Evolutionary conservation across 495 filamentous ascomycete genomes (phyloP).

Genomic region (Talaromyces ruber): DNA sequence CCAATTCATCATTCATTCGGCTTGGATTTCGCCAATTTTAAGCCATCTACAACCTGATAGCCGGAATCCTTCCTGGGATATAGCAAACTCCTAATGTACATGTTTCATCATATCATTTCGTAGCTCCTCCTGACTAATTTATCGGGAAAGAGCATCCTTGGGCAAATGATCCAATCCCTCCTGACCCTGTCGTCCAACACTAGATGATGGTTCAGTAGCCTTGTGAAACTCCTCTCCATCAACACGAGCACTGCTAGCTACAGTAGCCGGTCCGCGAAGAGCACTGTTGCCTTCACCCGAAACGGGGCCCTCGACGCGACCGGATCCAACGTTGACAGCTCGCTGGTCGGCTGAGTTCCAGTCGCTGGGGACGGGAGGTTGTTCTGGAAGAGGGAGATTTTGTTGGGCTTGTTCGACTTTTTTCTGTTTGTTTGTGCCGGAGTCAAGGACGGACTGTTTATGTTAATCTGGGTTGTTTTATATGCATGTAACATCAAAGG

Average conservation of each 20-base stretch:
- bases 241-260: slow-evolving; percentile 46
- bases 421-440: slow-evolving; percentile 46
- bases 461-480: neutral
- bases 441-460: slow-evolving; percentile 37
- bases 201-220: slow-evolving; percentile 25
- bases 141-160: slow-evolving; percentile 38
- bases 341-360: slow-evolving; percentile 63
- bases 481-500: neutral
- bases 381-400: slow-evolving; percentile 71
- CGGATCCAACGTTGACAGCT: slow-evolving; percentile 60
- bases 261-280: slow-evolving; percentile 55
- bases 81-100: slow-evolving; percentile 3
- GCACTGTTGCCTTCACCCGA: slow-evolving; percentile 46
- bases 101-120: neutral
- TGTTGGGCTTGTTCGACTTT: slow-evolving; percentile 56
- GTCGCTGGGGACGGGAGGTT: slow-evolving; percentile 65
- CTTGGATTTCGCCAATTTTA: neutral
- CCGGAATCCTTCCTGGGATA: neutral
- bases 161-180: slow-evolving; percentile 42
- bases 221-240: slow-evolving; percentile 32
- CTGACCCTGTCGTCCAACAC: slow-evolving; percentile 47
- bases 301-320: slow-evolving; percentile 42
- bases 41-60: neutral
- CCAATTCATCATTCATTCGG: neutral
- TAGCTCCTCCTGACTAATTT: slow-evolving; percentile 7